A percentile compares a stretch with the other conserved stretches of the same genome.
Conservation (phyloP, 179 eudicot genomes). For the Spinacia oleracea region DNA sequence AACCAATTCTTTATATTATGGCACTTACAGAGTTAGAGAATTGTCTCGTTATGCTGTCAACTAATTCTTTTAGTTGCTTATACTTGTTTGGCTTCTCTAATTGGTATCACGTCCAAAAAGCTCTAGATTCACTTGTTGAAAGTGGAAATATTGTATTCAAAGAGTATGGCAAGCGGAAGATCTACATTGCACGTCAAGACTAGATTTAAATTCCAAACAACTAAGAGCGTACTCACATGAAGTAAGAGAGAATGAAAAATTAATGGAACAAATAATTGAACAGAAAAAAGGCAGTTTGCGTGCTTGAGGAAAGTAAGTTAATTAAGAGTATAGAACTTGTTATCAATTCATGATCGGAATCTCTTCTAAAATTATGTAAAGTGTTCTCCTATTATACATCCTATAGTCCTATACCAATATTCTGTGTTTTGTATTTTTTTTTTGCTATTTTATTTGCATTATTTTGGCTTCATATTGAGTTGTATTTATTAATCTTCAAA, state of each 20-base stretch:
- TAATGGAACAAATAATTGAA: constrained; percentile 67
- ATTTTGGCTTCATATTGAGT: no score
- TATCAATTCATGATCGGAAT: no score
- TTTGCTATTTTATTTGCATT: no score
- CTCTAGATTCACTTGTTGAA: constrained; percentile 83
- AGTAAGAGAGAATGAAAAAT: constrained; percentile 69
- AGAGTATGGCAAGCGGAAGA: constrained; percentile 98
- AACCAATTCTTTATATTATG: no score
- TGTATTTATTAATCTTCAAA: no score
- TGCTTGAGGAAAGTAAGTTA: constrained; percentile 76
- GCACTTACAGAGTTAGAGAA: background rate
- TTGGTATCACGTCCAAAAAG: constrained; percentile 55
- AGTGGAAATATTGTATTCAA: constrained; percentile 73
- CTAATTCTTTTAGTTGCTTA: no score
- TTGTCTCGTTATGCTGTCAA: background rate
- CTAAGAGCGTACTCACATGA: constrained; percentile 86
- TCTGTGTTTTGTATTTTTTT: no score
- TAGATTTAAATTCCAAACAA: constrained; percentile 83
- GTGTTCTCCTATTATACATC: no score
- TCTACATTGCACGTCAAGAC: constrained; percentile 90
- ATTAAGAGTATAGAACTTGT: no score
- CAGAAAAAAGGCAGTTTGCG: constrained; percentile 58
- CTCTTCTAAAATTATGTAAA: no score
- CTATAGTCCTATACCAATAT: no score
- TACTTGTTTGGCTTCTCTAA: background rate